A percentile compares a stretch with the other conserved stretches of the same genome.
These are phyloP conservation scores for Quercus phellos DNA, from an alignment of 331 rosid species.

Conservation along the genomic window DNA sequence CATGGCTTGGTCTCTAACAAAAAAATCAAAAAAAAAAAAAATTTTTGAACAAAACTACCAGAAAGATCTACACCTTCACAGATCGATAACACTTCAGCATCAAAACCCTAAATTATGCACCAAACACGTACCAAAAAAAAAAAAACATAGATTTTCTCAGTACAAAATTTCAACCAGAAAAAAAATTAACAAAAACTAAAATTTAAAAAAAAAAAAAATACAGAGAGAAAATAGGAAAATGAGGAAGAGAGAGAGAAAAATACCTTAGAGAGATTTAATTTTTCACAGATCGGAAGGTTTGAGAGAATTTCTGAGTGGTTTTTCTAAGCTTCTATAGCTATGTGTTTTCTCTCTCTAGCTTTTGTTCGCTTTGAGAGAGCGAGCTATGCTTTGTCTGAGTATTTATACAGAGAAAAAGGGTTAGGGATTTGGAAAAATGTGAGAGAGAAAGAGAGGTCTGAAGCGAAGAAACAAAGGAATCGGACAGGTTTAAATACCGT, in stretches of 20 bases:
- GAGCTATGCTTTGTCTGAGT: slow-evolving; percentile 46
- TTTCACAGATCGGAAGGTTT: slow-evolving; percentile 71
- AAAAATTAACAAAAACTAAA: background rate
- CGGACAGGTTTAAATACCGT: slow-evolving; percentile 83
- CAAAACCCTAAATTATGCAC: slow-evolving; percentile 31
- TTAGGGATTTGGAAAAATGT: slow-evolving; percentile 76
- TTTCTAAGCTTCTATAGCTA: slow-evolving; percentile 27
- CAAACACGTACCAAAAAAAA: background rate
- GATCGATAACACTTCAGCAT: slow-evolving; percentile 55
- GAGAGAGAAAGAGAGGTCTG: slow-evolving; percentile 35
- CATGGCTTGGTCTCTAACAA: slow-evolving; percentile 50
- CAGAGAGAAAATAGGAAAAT: background rate
- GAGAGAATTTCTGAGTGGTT: slow-evolving; percentile 6
- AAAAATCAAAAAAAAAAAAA: background rate
- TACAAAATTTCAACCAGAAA: background rate
- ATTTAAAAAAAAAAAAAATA: background rate
- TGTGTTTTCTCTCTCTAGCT: slow-evolving; percentile 41
- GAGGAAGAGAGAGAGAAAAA: slow-evolving; percentile 13
- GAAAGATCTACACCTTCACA: slow-evolving; percentile 48
- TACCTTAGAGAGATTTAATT: slow-evolving; percentile 41
- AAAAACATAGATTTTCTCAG: background rate
- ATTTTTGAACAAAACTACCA: slow-evolving; percentile 1
- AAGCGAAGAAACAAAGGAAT: slow-evolving; percentile 62
- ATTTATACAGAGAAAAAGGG: slow-evolving; percentile 56
- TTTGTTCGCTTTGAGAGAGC: background rate